A percentile compares a stretch with the other conserved stretches of the same genome.
phyloP scores from a whole-genome alignment of 2,329 filamentous ascomycete genomes.

The Pseudopithomyces maydicus region DNA sequence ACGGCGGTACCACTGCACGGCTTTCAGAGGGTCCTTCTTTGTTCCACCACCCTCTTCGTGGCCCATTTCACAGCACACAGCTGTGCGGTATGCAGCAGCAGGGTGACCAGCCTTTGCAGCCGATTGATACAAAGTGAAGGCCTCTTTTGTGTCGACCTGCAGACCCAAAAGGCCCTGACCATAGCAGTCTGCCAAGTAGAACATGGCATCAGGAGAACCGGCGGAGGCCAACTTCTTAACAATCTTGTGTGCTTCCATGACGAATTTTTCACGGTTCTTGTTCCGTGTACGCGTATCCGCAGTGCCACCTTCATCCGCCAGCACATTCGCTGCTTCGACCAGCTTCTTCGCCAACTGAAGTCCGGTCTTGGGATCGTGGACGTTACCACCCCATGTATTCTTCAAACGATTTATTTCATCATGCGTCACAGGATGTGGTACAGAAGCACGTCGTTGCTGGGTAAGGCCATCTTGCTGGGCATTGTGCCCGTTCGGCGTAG shows the following conservation, averaged over 20 bases:
- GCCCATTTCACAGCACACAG: conserved; percentile 96
- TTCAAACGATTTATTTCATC: conserved; percentile 79
- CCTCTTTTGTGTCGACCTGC: conserved; percentile 85
- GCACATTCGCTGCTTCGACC: conserved; percentile 79
- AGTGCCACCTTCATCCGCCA: conserved; percentile 77
- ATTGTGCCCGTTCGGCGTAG: conserved; percentile 44
- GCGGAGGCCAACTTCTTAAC: conserved; percentile 81
- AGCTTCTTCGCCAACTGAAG: conserved; percentile 80
- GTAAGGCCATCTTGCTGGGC: conserved; percentile 24
- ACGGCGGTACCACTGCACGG: conserved; percentile 97
- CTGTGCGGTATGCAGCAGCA: conserved; percentile 88
- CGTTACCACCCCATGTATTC: conserved; percentile 70
- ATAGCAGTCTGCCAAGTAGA: conserved; percentile 87
- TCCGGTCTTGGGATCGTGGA: conserved; percentile 72
- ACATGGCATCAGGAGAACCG: conserved; percentile 86
- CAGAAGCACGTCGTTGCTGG: conserved; percentile 23
- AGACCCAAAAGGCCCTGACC: conserved; percentile 80
- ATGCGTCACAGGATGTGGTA: conserved; percentile 67
- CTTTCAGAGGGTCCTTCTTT: conserved; percentile 86
- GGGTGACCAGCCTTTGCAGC: conserved; percentile 88
- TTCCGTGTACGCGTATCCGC: conserved; percentile 67
- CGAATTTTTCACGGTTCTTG: conserved; percentile 78
- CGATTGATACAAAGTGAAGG: conserved; percentile 90
- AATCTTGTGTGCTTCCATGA: conserved; percentile 85
- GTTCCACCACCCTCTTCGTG: conserved; percentile 94